Evolutionary conservation across 1,284 basidiomycete species (phyloP).

Genomic region (Mycena citricolor): DNA sequence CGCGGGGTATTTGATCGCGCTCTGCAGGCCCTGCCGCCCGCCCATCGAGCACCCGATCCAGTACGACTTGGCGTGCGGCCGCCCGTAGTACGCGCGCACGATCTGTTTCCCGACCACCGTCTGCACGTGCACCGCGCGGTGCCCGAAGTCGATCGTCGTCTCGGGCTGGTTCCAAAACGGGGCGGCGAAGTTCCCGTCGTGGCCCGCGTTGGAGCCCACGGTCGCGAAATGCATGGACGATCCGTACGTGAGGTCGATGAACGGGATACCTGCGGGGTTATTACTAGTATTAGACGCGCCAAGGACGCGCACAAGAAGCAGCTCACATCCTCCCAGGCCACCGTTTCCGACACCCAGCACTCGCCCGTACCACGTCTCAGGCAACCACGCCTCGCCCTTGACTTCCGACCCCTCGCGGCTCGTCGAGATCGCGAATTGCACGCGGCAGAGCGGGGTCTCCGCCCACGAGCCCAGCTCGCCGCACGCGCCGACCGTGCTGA

Average conservation of each 20-base stretch:
- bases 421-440: constrained; percentile 14
- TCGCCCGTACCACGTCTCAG: constrained; percentile 25
- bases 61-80: constrained; percentile 22
- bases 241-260: constrained; percentile 26
- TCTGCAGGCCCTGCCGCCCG: constrained; percentile 26
- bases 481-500: constrained; percentile 16
- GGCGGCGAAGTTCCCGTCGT: constrained; percentile 25
- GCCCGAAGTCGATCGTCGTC: constrained; percentile 28
- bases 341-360: constrained; percentile 25
- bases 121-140: constrained; percentile 28
- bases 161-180: constrained; percentile 26
- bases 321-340: constrained; percentile 25
- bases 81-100: constrained; percentile 23
- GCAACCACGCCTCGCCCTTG: constrained; percentile 24
- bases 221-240: constrained; percentile 24
- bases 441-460: constrained; percentile 14
- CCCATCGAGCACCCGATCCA: constrained; percentile 32
- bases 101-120: constrained; percentile 27
- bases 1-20: constrained; percentile 25
- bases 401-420: constrained; percentile 10
- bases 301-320: not conserved
- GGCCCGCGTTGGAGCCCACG: constrained; percentile 28
- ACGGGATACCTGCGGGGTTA: constrained; percentile 26
- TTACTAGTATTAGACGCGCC: not conserved
- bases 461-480: constrained; percentile 1